phyloP scores from a whole-genome alignment of 495 filamentous ascomycete species.

The Pyrenopolyporus hunteri region DNA sequence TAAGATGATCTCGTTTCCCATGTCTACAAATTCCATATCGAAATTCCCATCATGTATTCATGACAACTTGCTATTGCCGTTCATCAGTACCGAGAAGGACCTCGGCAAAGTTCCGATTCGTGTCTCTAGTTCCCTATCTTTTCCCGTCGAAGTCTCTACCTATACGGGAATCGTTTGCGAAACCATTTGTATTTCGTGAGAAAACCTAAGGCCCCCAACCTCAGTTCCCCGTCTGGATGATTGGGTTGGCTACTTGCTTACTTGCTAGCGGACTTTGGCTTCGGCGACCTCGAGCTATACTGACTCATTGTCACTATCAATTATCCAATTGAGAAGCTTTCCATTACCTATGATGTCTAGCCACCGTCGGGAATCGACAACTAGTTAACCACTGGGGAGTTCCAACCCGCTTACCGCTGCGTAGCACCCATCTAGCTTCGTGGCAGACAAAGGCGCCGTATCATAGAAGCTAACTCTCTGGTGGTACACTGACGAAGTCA shows the following conservation, averaged over 20 bases:
- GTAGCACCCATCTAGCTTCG: too few species aligned
- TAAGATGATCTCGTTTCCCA: too few species aligned
- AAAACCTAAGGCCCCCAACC: neutral
- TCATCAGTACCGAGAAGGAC: too few species aligned
- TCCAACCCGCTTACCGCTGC: too few species aligned
- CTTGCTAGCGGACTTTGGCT: conserved; percentile 1
- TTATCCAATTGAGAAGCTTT: conserved; percentile 2
- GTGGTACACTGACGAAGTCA: neutral
- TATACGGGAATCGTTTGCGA: neutral
- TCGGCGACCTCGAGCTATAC: neutral
- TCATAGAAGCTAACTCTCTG: too few species aligned
- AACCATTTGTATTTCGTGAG: neutral
- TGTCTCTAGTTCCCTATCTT: too few species aligned
- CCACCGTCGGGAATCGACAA: neutral
- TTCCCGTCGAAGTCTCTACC: neutral
- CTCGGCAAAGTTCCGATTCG: neutral
- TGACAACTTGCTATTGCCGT: too few species aligned
- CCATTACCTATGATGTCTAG: neutral
- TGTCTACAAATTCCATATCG: too few species aligned
- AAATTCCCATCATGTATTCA: too few species aligned
- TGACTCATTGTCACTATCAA: conserved; percentile 8
- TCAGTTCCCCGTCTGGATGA: too few species aligned
- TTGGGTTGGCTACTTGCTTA: neutral
- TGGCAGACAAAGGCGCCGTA: too few species aligned
- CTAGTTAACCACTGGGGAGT: neutral